Conservation (phyloP, 2,329 filamentous ascomycete species). For the Calcarisporium arbuscula region DNA sequence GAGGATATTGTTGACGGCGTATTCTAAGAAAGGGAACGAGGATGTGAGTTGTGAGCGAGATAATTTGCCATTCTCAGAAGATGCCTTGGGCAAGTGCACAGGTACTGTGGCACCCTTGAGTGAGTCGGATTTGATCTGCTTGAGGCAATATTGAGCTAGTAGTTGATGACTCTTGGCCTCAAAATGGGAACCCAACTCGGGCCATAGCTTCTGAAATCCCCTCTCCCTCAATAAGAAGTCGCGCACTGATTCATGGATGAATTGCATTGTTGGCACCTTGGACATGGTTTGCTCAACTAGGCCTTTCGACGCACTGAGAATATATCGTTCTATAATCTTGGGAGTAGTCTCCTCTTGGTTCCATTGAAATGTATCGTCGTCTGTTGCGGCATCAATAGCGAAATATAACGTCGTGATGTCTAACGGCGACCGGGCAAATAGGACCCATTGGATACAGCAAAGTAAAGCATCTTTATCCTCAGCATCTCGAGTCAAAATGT, state of each 20-base stretch:
- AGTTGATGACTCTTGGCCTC: conserved; percentile 1
- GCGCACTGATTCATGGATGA: conserved; percentile 43
- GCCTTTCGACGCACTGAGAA: conserved; percentile 37
- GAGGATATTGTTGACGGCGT: conserved; percentile 2
- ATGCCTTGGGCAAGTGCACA: not conserved
- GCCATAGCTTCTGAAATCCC: conserved; percentile 17
- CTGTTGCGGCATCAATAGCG: conserved; percentile 7
- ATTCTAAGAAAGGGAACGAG: conserved; percentile 3
- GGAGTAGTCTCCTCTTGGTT: conserved; percentile 17
- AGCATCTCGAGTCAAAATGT: conserved; percentile 42
- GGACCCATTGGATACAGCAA: conserved; percentile 44
- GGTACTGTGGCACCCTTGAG: not conserved
- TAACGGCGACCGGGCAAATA: conserved; percentile 41
- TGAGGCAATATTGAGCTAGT: conserved; percentile 3
- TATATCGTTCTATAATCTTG: conserved; percentile 22
- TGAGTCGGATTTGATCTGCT: not conserved
- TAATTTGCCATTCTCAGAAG: not conserved
- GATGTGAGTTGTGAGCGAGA: not conserved
- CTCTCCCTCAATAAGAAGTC: conserved; percentile 36
- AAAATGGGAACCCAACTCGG: not conserved
- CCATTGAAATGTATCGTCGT: rapidly evolving
- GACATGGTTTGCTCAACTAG: conserved; percentile 31
- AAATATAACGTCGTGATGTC: conserved; percentile 36
- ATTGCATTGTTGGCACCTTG: conserved; percentile 28
- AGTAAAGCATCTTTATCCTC: conserved; percentile 32